Conservation (phyloP, 805 yeast genomes). For the Debaryomyces castellii region DNA sequence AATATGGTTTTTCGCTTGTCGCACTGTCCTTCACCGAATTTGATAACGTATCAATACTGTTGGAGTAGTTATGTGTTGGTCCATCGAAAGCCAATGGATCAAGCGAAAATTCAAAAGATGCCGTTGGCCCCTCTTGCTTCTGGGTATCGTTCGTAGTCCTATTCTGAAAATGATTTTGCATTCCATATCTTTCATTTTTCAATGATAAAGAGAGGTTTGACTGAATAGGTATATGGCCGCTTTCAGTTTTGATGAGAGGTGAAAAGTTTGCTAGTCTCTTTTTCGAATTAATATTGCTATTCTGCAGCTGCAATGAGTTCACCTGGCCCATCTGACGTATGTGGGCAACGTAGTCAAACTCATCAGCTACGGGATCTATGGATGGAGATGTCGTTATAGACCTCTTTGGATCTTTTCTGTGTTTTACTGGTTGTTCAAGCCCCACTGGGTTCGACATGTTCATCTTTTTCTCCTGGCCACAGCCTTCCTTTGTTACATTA, state of each 20-base stretch:
- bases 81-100: conserved; percentile 53
- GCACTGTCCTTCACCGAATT: background rate
- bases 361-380: conserved; percentile 49
- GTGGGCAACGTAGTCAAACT: conserved; percentile 65
- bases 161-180: conserved; percentile 2
- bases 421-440: background rate
- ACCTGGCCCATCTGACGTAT: conserved; percentile 53
- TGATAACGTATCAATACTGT: conserved; percentile 1
- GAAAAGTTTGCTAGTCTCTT: conserved; percentile 20
- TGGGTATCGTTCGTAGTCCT: background rate
- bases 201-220: conserved; percentile 14
- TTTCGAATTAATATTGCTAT: conserved; percentile 7
- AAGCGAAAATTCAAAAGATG: conserved; percentile 33
- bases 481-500: background rate
- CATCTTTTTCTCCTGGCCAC: background rate
- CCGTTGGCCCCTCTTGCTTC: background rate
- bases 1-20: background rate
- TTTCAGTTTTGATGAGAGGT: conserved; percentile 8
- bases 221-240: conserved; percentile 3
- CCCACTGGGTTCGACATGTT: background rate
- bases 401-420: background rate
- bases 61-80: conserved; percentile 22
- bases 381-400: conserved; percentile 1
- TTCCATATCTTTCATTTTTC: background rate
- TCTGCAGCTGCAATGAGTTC: background rate